phyloP scores from a whole-genome alignment of 2,329 filamentous ascomycete species.

The Dichotomopilus funicola region DNA sequence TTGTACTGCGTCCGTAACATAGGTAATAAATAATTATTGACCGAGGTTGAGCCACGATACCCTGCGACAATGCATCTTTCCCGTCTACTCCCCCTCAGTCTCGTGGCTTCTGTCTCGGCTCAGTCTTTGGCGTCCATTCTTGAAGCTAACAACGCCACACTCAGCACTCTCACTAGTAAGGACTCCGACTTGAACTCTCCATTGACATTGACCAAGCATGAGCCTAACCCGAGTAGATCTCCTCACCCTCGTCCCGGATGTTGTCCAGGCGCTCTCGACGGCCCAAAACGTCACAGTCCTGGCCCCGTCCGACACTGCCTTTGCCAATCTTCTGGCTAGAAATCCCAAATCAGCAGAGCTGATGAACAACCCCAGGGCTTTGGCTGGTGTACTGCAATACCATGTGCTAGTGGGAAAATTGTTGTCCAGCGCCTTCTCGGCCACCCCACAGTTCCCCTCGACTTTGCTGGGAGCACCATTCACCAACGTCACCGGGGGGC shows the following conservation, averaged over 20 bases:
- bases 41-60: neutral
- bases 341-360: slow-evolving; percentile 29
- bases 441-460: slow-evolving; percentile 32
- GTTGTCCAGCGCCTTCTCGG: slow-evolving; percentile 25
- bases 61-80: slow-evolving; percentile 20
- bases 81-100: slow-evolving; percentile 18
- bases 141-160: slow-evolving; percentile 18
- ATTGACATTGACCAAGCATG: no score
- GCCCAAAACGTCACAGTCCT: slow-evolving; percentile 47
- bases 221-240: slow-evolving; percentile 5
- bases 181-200: neutral
- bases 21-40: no score
- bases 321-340: slow-evolving; percentile 34
- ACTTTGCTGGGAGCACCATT: slow-evolving; percentile 45
- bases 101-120: slow-evolving; percentile 22
- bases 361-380: slow-evolving; percentile 33
- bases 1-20: no score
- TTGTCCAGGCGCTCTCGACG: slow-evolving; percentile 13
- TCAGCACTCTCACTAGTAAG: slow-evolving; percentile 25
- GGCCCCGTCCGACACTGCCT: slow-evolving; percentile 48
- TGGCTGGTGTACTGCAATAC: slow-evolving; percentile 33
- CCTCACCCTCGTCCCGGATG: slow-evolving; percentile 27
- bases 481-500: slow-evolving; percentile 53
- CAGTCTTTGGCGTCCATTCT: slow-evolving; percentile 21
- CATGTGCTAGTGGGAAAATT: slow-evolving; percentile 51